Evolutionary conservation across 345 rosid genomes (phyloP).

Genomic region (Diplotaxis tenuifolia): DNA sequence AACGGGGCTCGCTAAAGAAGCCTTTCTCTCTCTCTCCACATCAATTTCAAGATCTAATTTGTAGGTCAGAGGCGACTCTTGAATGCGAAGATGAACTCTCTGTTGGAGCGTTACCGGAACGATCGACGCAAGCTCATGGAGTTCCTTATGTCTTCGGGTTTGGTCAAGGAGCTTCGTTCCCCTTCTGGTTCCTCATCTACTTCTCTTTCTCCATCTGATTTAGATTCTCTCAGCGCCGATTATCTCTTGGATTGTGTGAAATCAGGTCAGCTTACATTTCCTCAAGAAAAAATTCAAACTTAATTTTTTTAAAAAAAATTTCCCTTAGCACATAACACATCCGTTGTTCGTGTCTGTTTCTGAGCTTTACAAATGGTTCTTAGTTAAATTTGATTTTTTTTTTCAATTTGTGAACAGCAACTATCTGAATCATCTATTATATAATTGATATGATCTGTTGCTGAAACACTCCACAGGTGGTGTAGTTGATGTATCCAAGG

Average conservation of each 20-base stretch:
- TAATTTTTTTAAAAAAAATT: not conserved
- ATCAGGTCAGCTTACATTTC: conserved; percentile 49
- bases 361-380: not conserved
- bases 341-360: not conserved
- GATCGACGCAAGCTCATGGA: conserved; percentile 91
- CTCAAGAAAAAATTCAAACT: conserved; percentile 1
- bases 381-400: not conserved
- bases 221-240: conserved; percentile 75
- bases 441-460: not conserved
- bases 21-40: not conserved
- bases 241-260: conserved; percentile 59
- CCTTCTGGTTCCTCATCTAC: conserved; percentile 44
- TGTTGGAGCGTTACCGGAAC: conserved; percentile 62
- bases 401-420: not conserved
- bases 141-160: conserved; percentile 64
- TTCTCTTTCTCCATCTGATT: conserved; percentile 53
- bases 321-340: not conserved
- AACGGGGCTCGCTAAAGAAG: conserved; percentile 11
- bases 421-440: not conserved
- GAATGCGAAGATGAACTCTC: conserved; percentile 37
- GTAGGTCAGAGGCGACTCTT: not conserved
- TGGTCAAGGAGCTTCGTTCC: conserved; percentile 54
- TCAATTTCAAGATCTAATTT: not conserved
- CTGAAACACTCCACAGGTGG: conserved; percentile 52
- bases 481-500: conserved; percentile 65